phyloP scores from a whole-genome alignment of 345 rosid species.

The Boechera retrofracta region DNA sequence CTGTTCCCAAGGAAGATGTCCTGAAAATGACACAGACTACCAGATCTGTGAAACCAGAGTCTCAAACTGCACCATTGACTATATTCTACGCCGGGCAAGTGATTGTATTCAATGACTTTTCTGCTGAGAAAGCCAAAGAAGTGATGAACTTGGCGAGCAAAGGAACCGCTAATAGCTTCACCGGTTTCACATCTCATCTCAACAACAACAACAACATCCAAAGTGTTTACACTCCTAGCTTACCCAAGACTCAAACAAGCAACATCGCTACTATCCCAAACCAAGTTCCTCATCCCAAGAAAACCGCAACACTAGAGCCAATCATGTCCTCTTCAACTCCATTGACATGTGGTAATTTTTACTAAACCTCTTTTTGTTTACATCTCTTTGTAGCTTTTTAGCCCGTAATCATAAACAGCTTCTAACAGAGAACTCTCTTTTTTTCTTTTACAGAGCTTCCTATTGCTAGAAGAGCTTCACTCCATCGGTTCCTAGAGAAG shows the following conservation, averaged over 20 bases:
- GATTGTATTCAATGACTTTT: slow-evolving; percentile 71
- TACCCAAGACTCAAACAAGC: slow-evolving; percentile 38
- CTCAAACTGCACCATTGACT: slow-evolving; percentile 70
- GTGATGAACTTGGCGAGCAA: slow-evolving; percentile 67
- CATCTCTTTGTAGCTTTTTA: not conserved
- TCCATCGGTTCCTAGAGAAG: slow-evolving; percentile 91
- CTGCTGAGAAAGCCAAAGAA: slow-evolving; percentile 82
- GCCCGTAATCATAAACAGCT: not conserved
- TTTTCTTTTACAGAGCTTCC: slow-evolving; percentile 65
- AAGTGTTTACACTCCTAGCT: slow-evolving; percentile 16
- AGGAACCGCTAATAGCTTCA: slow-evolving; percentile 50
- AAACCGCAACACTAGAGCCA: slow-evolving; percentile 48
- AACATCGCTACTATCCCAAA: slow-evolving; percentile 37
- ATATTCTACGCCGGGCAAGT: slow-evolving; percentile 87
- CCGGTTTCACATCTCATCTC: slow-evolving; percentile 42
- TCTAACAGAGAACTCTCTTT: not conserved
- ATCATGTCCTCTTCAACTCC: slow-evolving; percentile 49
- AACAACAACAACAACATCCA: slow-evolving; percentile 19
- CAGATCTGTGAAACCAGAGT: slow-evolving; percentile 46
- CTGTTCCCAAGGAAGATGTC: slow-evolving; percentile 49
- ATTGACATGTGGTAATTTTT: slow-evolving; percentile 57
- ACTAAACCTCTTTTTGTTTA: not conserved
- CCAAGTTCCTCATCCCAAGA: slow-evolving; percentile 46
- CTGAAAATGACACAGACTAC: slow-evolving; percentile 42
- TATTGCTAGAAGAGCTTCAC: slow-evolving; percentile 91